Evolutionary conservation across 192 early-diverging fungal species (phyloP).

Genomic region (Backusella parvicylindrica): DNA sequence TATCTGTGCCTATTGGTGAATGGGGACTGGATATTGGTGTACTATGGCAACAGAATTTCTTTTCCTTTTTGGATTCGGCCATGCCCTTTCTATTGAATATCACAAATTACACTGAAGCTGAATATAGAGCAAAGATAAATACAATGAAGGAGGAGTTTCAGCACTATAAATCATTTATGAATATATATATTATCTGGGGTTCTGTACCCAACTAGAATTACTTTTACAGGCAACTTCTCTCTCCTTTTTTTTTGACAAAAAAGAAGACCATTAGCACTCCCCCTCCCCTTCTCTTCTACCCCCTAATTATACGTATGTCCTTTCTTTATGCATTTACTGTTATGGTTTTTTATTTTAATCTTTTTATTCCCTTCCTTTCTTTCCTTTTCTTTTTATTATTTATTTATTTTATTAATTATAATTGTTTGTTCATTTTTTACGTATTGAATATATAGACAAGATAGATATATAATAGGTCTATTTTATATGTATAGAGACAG

Average conservation of each 20-base stretch:
- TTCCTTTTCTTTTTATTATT: background rate
- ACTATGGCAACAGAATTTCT: conserved; percentile 11
- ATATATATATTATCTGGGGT: conserved; percentile 3
- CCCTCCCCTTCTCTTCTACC: background rate
- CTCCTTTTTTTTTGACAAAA: background rate
- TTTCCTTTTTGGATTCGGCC: background rate
- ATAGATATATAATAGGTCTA: background rate
- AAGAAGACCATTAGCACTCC: background rate
- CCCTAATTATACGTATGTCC: background rate
- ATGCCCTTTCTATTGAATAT: background rate
- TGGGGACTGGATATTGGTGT: conserved; percentile 24
- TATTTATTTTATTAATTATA: background rate
- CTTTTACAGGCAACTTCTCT: background rate
- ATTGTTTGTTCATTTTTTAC: background rate
- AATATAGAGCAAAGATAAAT: background rate
- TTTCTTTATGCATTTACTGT: background rate
- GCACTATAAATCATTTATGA: background rate
- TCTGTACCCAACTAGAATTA: background rate
- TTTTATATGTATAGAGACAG: background rate
- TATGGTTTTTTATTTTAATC: background rate
- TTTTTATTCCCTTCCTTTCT: background rate
- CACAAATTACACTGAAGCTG: background rate
- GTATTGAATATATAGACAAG: background rate
- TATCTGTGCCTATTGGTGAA: conserved; percentile 15
- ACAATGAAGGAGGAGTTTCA: background rate